Base-by-base conservation (phyloP, 306 rosid species). In the Dalbergia cochinchinensis region DNA sequence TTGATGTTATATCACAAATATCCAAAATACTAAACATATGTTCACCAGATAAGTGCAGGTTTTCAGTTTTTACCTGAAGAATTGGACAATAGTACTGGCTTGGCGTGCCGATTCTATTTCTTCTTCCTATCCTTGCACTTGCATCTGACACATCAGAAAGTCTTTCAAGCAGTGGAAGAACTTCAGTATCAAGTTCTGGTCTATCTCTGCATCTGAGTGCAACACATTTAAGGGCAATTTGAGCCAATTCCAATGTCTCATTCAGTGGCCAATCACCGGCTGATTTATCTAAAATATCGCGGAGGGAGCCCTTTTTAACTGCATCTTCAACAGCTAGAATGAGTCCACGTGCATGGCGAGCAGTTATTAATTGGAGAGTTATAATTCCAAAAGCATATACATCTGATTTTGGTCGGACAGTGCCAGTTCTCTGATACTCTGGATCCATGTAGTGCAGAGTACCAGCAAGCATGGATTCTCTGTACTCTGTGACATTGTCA, bases 391-490 rank as follows among this genome's bases (percentile, higher is more conserved):
- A 85, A n/a, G 97, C 98, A 50, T 90, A 95, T 54, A 90, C 66
- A 86, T 95, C 99, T 44, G 99, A 95, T 88, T 95, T 95, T 8
- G 99, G 97, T 31, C 99, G 83, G 68, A 95, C 60, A 0, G 99
- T 95, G 51, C 98, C 98, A 2, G 99, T 92, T 83, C 97, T 92
- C 80, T 90, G 94, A 89, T 95, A 95, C 86, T 95, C 99, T 16
- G 99, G 99, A 82, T 95, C 99, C 98, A 95, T 84, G 91, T 92
- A 95, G 76, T 88, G 92, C 42, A 91, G 76, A 34, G 99, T 95
- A 39, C 99, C 99, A n/a, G 97, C 97, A 50, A 95, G 80, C 15
- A 95, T 51, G 1, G 99, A 91, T 69, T 91, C 96, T 76, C 90
- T 80, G 86, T 91, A 95, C 81, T 91, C 99, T 0, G 99, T 95